A percentile compares a stretch with the other conserved stretches of the same genome.
Evolutionary conservation across 768 basidiomycete species (phyloP).

Genomic region (Cyclocybe cylindracea): DNA sequence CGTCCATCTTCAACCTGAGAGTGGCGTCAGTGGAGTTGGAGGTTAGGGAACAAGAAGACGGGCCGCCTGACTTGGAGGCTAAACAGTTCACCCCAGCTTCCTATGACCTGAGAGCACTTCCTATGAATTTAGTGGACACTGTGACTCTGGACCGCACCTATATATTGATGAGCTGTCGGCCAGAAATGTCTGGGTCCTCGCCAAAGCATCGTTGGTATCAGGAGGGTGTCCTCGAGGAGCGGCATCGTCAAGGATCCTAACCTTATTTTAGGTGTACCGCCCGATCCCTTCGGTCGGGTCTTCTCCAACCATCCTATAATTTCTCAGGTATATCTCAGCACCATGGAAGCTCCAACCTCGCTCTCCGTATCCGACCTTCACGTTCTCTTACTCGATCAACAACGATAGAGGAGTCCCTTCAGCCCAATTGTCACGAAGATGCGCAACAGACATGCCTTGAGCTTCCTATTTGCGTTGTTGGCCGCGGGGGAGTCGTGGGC

Average conservation of each 20-base stretch:
- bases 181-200: no score
- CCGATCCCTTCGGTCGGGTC: constrained; percentile 23
- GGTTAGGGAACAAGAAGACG: no score
- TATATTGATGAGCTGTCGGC: no score
- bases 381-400: neutral
- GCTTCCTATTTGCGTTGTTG: constrained; percentile 20
- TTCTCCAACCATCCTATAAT: constrained; percentile 8
- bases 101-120: no score
- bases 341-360: neutral
- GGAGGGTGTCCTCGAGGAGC: neutral
- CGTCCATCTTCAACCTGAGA: constrained; percentile 4
- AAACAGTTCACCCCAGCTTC: no score
- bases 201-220: no score
- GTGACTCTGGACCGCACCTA: no score
- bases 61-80: neutral
- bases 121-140: no score
- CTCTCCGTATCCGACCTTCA: neutral
- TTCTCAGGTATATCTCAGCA: constrained; percentile 11
- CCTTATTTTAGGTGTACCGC: neutral
- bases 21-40: no score
- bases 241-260: neutral
- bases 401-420: neutral
- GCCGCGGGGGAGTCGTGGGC: constrained; percentile 25
- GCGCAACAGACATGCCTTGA: constrained; percentile 5
- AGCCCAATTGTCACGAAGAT: constrained; percentile 3